Percentiles rank a stretch among this genome's conserved stretches.
These are phyloP conservation scores for Leccinellum luteum DNA, from an alignment of 768 basidiomycete genomes.

Conservation along the genomic window DNA sequence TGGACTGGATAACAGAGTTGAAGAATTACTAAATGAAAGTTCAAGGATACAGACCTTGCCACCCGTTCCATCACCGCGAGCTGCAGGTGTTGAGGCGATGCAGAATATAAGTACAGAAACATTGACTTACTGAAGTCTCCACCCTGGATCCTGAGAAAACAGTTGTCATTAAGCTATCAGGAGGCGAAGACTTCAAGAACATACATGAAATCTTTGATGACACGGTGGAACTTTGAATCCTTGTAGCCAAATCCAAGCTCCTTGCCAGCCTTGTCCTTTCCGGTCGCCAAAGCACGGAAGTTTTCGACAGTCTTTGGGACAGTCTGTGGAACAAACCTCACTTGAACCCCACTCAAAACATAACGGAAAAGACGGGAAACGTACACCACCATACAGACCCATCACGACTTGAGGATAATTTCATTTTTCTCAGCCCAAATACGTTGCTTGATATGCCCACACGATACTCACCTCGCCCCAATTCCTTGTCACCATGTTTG, in stretches of 20 bases:
- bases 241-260: conserved; percentile 89
- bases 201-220: conserved; percentile 92
- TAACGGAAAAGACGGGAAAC: conserved; percentile 16
- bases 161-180: not conserved
- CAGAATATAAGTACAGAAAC: conserved; percentile 14
- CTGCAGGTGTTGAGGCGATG: conserved; percentile 36
- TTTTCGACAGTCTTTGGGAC: conserved; percentile 97
- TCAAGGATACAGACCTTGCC: conserved; percentile 59
- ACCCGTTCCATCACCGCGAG: conserved; percentile 84
- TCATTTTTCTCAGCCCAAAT: conserved; percentile 8
- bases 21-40: not conserved
- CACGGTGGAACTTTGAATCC: conserved; percentile 94
- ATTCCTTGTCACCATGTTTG: conserved; percentile 81
- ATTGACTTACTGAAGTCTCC: conserved; percentile 88
- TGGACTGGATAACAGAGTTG: conserved; percentile 50
- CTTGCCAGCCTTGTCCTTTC: conserved; percentile 61
- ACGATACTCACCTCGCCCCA: conserved; percentile 69
- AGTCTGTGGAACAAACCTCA: conserved; percentile 47
- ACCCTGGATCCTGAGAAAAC: conserved; percentile 78
- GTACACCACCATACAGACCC: conserved; percentile 87
- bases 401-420: conserved; percentile 56
- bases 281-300: conserved; percentile 91
- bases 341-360: not conserved
- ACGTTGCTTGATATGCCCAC: not conserved
- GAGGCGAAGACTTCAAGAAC: conserved; percentile 13